Base-by-base conservation (phyloP, 176 grass and related monocot genomes). In the Carex kokanica region DNA sequence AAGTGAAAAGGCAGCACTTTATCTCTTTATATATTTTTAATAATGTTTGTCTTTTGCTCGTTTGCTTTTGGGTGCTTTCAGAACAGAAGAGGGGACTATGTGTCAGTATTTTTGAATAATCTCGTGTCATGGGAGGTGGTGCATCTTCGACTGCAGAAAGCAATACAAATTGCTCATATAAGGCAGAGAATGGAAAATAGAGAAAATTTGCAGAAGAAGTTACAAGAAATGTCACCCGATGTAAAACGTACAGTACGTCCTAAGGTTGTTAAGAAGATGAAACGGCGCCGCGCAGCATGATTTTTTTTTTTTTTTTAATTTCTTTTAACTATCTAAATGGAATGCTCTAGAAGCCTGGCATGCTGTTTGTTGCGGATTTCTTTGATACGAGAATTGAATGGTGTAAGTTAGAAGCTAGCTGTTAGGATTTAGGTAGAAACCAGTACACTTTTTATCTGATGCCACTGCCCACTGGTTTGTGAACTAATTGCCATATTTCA, bases 111-210 rank as follows among this genome's bases (percentile, higher is more conserved):
- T 86, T 40, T 98, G 69, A 86, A 98, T 64, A 95, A 95, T 58
- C 96, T 98, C 64, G 84, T 98, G 4, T 98, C 91, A 7, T 95
- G 96, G 93, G 93, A 93, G 59, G 71, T 56, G 43, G 93, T 98
- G 6, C 90, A 84, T 83, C 77, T 60, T 17, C 88, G 96, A 41
- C 91, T 98, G 61, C 61, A 70, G 8, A 87, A 45, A 64, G 89
- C 91, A 3, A 83, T 93, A 6, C 18, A 71, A 18, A 65, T 41
- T 34, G 89, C 86, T 9, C 18, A 75, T 38, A 86, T 90, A 64
- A 91, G 80, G 70, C 86, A 92, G 0, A 81, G 25, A 4, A 21
- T 78, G 74, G 47, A 83, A 17, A 83, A 25, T 62, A 86, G 18
- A 20, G 88, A 85, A 64, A 20, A 31, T 60, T 6, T 56, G 43